phyloP scores from a whole-genome alignment of 257 asterid genomes.

The Petrea volubilis region DNA sequence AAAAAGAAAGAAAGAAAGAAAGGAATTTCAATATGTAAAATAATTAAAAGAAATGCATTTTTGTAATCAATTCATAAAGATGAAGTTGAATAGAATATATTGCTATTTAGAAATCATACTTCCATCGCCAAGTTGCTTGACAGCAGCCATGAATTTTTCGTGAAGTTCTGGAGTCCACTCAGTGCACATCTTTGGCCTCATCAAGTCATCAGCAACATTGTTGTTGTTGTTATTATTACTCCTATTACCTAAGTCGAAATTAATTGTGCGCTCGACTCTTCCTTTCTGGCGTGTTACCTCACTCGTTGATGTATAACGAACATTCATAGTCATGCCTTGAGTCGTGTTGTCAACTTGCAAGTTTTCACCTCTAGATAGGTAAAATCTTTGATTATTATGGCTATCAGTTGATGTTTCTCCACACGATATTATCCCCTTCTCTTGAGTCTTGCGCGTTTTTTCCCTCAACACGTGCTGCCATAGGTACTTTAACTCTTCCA shows the following conservation, averaged over 20 bases:
- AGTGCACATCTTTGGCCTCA: slow-evolving; percentile 24
- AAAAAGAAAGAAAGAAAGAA: neutral
- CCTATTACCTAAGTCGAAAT: neutral
- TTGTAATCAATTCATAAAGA: neutral
- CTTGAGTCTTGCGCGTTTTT: slow-evolving; percentile 3
- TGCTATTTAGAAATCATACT: slow-evolving; percentile 18
- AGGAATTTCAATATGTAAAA: neutral
- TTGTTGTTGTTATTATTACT: too few species aligned
- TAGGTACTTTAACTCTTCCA: slow-evolving; percentile 20
- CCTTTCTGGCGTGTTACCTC: neutral
- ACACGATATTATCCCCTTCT: neutral
- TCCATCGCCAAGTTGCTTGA: slow-evolving; percentile 33
- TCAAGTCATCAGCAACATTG: neutral
- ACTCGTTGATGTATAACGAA: neutral
- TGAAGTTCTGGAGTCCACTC: slow-evolving; percentile 36
- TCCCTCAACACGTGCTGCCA: slow-evolving; percentile 33
- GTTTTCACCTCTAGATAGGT: neutral
- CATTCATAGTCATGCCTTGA: neutral
- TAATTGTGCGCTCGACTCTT: neutral
- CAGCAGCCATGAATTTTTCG: slow-evolving; percentile 32
- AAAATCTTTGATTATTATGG: neutral
- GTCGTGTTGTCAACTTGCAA: neutral
- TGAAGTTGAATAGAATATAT: neutral
- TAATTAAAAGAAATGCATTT: neutral
- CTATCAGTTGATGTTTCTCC: neutral